A percentile compares a stretch with the other conserved stretches of the same genome.
Conservation (phyloP, 2,329 filamentous ascomycete genomes). For the Stachybotrys chlorohalonatus region DNA sequence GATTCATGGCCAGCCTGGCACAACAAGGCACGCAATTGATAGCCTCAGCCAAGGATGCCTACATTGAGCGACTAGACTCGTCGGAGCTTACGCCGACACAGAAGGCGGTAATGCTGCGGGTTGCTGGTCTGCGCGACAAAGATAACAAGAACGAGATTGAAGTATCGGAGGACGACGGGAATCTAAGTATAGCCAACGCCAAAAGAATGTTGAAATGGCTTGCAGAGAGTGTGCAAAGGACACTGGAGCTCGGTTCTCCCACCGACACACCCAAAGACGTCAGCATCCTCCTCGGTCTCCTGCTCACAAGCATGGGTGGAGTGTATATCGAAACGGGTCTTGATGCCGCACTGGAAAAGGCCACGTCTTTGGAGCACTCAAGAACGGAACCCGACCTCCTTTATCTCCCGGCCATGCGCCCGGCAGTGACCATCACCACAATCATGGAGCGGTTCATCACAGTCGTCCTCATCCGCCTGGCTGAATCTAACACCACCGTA, state of each 20-base stretch:
- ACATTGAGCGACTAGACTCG: constrained; percentile 80
- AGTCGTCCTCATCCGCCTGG: constrained; percentile 82
- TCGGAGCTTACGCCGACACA: constrained; percentile 82
- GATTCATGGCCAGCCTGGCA: constrained; percentile 86
- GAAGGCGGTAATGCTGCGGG: constrained; percentile 79
- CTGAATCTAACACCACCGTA: constrained; percentile 82
- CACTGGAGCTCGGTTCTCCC: constrained; percentile 79
- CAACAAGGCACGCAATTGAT: constrained; percentile 85
- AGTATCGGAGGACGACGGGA: constrained; percentile 81
- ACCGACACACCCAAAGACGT: constrained; percentile 93
- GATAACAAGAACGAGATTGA: constrained; percentile 80
- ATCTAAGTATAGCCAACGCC: constrained; percentile 73
- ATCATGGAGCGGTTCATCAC: constrained; percentile 89
- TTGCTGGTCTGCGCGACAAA: constrained; percentile 74
- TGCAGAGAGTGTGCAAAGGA: constrained; percentile 85
- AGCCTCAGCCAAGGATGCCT: constrained; percentile 80
- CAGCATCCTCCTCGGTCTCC: constrained; percentile 69
- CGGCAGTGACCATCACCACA: constrained; percentile 80
- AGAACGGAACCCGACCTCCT: constrained; percentile 82
- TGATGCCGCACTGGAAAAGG: constrained; percentile 63
- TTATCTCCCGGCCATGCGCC: constrained; percentile 70
- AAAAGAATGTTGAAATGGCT: constrained; percentile 98
- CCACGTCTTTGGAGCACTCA: constrained; percentile 64
- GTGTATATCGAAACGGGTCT: constrained; percentile 62
- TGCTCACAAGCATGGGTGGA: constrained; percentile 81